phyloP scores from a whole-genome alignment of 169 alveolate species.

The Cyclospora cayetanensis region DNA sequence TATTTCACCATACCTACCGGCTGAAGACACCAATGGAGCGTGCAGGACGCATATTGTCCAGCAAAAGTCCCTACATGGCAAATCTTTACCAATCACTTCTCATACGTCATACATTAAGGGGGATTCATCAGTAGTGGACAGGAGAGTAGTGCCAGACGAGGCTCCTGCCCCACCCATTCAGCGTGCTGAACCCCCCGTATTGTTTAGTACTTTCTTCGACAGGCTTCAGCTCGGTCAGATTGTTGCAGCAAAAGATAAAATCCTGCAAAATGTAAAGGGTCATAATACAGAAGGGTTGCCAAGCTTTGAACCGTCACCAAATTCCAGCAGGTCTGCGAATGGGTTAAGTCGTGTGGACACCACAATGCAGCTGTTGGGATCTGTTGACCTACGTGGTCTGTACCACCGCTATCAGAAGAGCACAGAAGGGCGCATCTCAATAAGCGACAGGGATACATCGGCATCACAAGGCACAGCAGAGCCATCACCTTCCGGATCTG shows the following conservation, averaged over 20 bases:
- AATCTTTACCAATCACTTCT: slow-evolving; percentile 29
- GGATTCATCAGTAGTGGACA: neutral
- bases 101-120: slow-evolving; percentile 1
- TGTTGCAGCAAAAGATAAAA: slow-evolving; percentile 52
- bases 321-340: neutral
- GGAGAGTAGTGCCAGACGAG: neutral
- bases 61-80: slow-evolving; percentile 22
- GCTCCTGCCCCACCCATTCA: slow-evolving; percentile 21
- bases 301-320: neutral
- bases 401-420: slow-evolving; percentile 54
- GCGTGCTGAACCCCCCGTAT: slow-evolving; percentile 43
- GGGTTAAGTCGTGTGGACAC: neutral
- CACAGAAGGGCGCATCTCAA: slow-evolving; percentile 21
- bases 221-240: slow-evolving; percentile 52
- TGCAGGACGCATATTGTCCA: slow-evolving; percentile 48
- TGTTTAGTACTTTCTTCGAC: slow-evolving; percentile 55
- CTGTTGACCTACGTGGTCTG: slow-evolving; percentile 51
- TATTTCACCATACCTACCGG: slow-evolving; percentile 5
- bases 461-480: slow-evolving; percentile 65
- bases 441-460: slow-evolving; percentile 53
- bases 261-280: slow-evolving; percentile 10
- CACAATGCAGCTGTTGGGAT: slow-evolving; percentile 48
- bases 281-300: slow-evolving; percentile 11
- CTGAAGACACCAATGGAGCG: slow-evolving; percentile 45
- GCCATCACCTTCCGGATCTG: slow-evolving; percentile 57